Evolutionary conservation across 2,329 filamentous ascomycete species (phyloP).

Genomic region (Epichloe aotearoae): DNA sequence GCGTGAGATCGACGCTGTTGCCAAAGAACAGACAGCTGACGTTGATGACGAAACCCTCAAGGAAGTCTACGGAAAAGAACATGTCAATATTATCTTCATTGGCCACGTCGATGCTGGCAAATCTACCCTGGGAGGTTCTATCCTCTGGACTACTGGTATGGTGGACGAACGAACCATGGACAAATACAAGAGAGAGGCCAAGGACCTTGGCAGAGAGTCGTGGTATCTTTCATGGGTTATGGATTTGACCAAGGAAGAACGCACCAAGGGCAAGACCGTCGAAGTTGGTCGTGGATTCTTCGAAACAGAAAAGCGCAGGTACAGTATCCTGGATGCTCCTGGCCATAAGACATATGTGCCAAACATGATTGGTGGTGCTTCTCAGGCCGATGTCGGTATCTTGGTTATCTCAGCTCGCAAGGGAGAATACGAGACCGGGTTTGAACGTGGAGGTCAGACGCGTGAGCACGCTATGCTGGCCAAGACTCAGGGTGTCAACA

Average conservation of each 20-base stretch:
- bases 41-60: conserved; percentile 63
- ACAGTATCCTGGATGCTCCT: conserved; percentile 92
- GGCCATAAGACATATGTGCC: conserved; percentile 98
- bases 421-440: conserved; percentile 97
- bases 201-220: conserved; percentile 89
- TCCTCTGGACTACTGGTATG: conserved; percentile 91
- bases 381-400: conserved; percentile 86
- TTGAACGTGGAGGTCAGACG: conserved; percentile 91
- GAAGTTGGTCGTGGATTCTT: conserved; percentile 94
- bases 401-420: conserved; percentile 93
- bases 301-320: conserved; percentile 89
- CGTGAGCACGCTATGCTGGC: conserved; percentile 95
- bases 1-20: conserved; percentile 70
- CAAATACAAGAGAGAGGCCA: conserved; percentile 94
- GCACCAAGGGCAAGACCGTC: conserved; percentile 93
- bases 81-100: conserved; percentile 92
- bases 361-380: conserved; percentile 94
- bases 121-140: conserved; percentile 86
- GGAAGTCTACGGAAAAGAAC: conserved; percentile 91
- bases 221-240: conserved; percentile 99
- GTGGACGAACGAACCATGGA: conserved; percentile 98
- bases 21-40: conserved; percentile 67
- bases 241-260: conserved; percentile 92
- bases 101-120: conserved; percentile 98
- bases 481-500: conserved; percentile 97